These are phyloP conservation scores for Bipolaris bicolor DNA, from an alignment of 2,329 filamentous ascomycete genomes.

Conservation along the genomic window DNA sequence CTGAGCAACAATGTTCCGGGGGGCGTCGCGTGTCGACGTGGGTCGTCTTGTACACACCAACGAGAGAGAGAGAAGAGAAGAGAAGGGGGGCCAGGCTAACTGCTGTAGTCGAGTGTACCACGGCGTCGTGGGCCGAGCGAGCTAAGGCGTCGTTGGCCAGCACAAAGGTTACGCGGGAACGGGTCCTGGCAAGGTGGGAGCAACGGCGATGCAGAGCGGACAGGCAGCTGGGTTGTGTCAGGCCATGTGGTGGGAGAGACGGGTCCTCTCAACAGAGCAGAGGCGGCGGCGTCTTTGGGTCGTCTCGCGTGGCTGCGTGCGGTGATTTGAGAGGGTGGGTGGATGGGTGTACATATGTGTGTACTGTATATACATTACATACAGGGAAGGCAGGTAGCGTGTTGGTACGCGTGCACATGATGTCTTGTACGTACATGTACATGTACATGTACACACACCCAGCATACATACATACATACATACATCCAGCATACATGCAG, in stretches of 20 bases:
- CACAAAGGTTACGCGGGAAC: slow-evolving; percentile 39
- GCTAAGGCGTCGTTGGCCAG: slow-evolving; percentile 17
- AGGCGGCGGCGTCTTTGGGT: slow-evolving; percentile 14
- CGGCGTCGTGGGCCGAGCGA: no score
- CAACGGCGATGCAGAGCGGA: slow-evolving; percentile 41
- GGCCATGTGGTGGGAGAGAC: slow-evolving; percentile 12
- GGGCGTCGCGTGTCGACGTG: slow-evolving; percentile 27
- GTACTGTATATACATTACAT: neutral
- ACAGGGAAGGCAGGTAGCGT: no score
- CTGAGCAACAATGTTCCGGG: slow-evolving; percentile 39
- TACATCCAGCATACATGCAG: no score
- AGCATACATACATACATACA: no score
- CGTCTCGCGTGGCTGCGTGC: slow-evolving; percentile 23
- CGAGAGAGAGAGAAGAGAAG: no score
- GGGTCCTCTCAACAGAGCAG: slow-evolving; percentile 11
- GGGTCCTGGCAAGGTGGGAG: slow-evolving; percentile 28
- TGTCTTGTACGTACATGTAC: neutral
- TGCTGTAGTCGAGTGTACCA: no score
- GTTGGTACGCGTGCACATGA: no score
- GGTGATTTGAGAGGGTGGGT: slow-evolving; percentile 17
- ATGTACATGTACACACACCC: neutral
- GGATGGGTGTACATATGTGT: slow-evolving; percentile 8
- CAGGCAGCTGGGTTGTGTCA: slow-evolving; percentile 5
- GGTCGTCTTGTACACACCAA: neutral
- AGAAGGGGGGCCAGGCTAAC: no score